Base-by-base conservation (phyloP, 768 basidiomycete genomes). In the Termitomyces sp. region DNA sequence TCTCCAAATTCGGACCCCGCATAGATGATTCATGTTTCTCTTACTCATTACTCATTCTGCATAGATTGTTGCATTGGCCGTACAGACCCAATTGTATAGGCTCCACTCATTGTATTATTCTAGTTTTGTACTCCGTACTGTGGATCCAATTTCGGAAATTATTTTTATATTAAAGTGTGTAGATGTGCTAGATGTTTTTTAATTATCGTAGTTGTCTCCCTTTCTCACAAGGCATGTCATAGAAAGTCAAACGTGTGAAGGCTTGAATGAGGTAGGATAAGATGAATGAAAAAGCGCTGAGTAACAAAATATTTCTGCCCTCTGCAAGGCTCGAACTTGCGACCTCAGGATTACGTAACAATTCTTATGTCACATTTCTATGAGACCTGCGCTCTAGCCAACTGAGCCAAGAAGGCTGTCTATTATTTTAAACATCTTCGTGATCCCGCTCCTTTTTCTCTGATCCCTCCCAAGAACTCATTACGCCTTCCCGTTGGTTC, bases 241-340 rank as follows among this genome's bases (percentile, higher is more conserved):
- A 25, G 25, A 25, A 25, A 25, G 25, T 25, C 25, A 25, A 25
- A 25, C 25, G 25, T 25, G 25, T 25, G 25, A 25, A 25, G 25
- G 25, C 25, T 25, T 25, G 25, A 25, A 25, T 25, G 25, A 25
- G 25, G 25, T 25, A 25, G 25, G 25, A 25, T 25, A 25, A 1
- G 25, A 25, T 25, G 25, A 25, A 25, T 25, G 25, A 25, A 25
- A 31, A 8, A 34, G 34, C 34, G 34, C 4, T 10, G 20, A 14
- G 20, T 14, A 32, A 56, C 7, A 56, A 34, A 45, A 38, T 12
- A 2, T 2, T 17, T 17, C 25, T 79, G 78, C 78, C 74, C 79
- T 71, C 70, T 78, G 78, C 78, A 80, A 80, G 79, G 76, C 72
- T 80, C 78, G 77, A 80, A 80, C 79, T 79, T 78, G 79, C 79